A percentile compares a stretch with the other conserved stretches of the same genome.
Evolutionary conservation across 176 grass and related monocot genomes (phyloP).

Genomic region (Oryza meyeriana): DNA sequence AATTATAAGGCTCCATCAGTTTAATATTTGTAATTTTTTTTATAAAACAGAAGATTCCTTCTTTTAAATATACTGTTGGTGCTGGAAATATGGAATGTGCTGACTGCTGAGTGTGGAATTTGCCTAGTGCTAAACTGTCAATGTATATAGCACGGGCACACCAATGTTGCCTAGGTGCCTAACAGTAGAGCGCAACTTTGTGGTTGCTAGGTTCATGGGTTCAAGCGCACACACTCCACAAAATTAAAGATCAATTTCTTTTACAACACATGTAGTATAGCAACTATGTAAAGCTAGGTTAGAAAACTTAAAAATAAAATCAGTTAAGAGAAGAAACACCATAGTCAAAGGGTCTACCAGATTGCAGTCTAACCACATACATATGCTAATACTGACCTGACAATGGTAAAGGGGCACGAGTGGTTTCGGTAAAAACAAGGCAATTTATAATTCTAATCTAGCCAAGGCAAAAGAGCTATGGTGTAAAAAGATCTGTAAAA

Average conservation of each 20-base stretch:
- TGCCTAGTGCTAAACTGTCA: neutral
- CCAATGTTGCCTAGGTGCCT: neutral
- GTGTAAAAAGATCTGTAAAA: neutral
- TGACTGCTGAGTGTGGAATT: neutral
- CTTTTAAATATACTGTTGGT: conserved; percentile 2
- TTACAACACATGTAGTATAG: neutral
- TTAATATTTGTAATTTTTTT: neutral
- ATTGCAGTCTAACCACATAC: neutral
- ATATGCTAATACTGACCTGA: neutral
- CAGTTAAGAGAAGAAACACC: neutral
- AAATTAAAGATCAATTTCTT: too few species aligned
- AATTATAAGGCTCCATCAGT: neutral
- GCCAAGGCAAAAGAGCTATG: neutral
- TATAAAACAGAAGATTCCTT: conserved; percentile 1
- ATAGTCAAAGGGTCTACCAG: neutral
- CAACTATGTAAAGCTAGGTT: neutral
- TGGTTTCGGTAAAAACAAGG: neutral
- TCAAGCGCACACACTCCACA: neutral
- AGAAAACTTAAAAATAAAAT: too few species aligned
- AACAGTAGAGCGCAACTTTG: neutral
- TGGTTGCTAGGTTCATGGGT: neutral
- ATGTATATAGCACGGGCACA: neutral
- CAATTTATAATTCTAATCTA: neutral
- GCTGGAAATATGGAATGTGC: neutral
- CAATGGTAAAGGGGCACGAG: neutral